Conservation (phyloP, 2,329 filamentous ascomycete genomes). For the Colletotrichum navitas region DNA sequence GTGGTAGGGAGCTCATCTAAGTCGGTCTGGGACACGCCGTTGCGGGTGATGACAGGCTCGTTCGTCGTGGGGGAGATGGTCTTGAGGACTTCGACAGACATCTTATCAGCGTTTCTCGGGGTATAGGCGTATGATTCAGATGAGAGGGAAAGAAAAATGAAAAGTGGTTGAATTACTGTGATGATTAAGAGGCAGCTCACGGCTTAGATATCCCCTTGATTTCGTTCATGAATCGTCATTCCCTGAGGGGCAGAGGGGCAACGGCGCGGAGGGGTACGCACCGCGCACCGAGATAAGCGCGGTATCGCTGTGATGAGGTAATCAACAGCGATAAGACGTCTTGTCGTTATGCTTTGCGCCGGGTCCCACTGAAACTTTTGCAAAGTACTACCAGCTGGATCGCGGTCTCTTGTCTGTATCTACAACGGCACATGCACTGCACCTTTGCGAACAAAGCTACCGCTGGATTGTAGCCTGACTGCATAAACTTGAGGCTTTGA, state of each 20-base stretch:
- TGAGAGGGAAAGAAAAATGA: conserved; percentile 10
- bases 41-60: conserved; percentile 83
- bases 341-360: not conserved
- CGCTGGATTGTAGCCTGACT: not conserved
- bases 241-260: conserved; percentile 41
- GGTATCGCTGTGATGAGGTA: conserved; percentile 34
- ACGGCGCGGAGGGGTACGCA: conserved; percentile 21
- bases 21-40: conserved; percentile 78
- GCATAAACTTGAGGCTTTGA: not conserved
- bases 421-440: conserved; percentile 15
- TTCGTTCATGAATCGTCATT: conserved; percentile 39
- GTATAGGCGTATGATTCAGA: not conserved
- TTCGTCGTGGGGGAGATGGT: conserved; percentile 95
- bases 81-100: conserved; percentile 74
- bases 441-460: not conserved
- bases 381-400: conserved; percentile 21
- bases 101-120: conserved; percentile 50
- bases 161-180: not conserved
- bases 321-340: conserved; percentile 25
- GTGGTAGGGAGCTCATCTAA: conserved; percentile 78
- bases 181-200: conserved; percentile 22
- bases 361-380: conserved; percentile 37
- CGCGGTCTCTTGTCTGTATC: conserved; percentile 4
- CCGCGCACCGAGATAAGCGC: conserved; percentile 18
- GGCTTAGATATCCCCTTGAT: conserved; percentile 32